A percentile compares a stretch with the other conserved stretches of the same genome.
These are phyloP conservation scores for Huiozyma naganishii DNA, from an alignment of 805 yeast species.

Conservation along the genomic window DNA sequence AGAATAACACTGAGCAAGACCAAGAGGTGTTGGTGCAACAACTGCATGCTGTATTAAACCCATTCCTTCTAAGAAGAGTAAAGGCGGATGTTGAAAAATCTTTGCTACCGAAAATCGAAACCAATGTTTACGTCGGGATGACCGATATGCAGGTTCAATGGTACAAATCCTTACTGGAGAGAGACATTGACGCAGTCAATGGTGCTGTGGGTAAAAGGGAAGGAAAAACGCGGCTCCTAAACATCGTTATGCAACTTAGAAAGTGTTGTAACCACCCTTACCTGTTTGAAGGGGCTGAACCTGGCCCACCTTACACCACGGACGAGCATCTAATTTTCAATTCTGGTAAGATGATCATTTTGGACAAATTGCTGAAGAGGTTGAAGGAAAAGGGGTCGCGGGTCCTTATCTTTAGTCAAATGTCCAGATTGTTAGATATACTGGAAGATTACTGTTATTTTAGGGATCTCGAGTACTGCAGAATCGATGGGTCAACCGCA, in stretches of 20 bases:
- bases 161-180: constrained; percentile 82
- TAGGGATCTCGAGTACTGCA: constrained; percentile 74
- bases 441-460: constrained; percentile 84
- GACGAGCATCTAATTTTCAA: constrained; percentile 88
- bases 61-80: constrained; percentile 80
- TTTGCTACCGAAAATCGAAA: constrained; percentile 79
- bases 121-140: constrained; percentile 88
- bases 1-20: constrained; percentile 36
- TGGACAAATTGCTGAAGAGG: constrained; percentile 71
- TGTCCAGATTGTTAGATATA: constrained; percentile 83
- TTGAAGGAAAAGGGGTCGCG: constrained; percentile 70
- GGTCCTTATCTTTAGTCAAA: constrained; percentile 84
- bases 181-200: constrained; percentile 91
- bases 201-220: constrained; percentile 93
- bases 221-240: constrained; percentile 79
- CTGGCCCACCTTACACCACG: constrained; percentile 93
- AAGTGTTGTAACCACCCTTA: constrained; percentile 97
- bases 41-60: constrained; percentile 76
- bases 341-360: constrained; percentile 80
- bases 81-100: constrained; percentile 91
- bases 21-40: constrained; percentile 83
- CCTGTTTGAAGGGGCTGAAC: constrained; percentile 94
- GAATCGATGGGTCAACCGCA: constrained; percentile 88
- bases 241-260: constrained; percentile 91
- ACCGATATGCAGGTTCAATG: constrained; percentile 88